These are phyloP conservation scores for Alloteropsis angusta DNA, from an alignment of 202 grass and related monocot genomes.

Conservation along the genomic window DNA sequence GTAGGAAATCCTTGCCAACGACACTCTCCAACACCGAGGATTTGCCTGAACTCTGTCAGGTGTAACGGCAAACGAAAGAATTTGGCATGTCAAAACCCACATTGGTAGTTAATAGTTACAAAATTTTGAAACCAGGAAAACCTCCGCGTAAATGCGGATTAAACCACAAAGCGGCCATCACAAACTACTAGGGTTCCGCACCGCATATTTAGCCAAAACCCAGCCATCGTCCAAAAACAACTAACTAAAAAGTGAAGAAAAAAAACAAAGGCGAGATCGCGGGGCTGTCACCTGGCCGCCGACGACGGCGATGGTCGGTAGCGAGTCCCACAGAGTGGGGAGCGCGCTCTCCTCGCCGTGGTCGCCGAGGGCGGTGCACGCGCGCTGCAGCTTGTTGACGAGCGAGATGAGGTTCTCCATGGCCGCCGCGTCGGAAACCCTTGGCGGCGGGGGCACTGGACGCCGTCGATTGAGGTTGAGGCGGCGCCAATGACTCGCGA, in stretches of 20 bases:
- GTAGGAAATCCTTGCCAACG: constrained; percentile 95
- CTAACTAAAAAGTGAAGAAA: not conserved
- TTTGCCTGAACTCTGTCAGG: constrained; percentile 80
- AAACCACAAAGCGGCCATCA: not conserved
- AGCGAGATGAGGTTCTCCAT: constrained; percentile 81
- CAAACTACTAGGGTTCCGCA: not conserved
- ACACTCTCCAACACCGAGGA: constrained; percentile 88
- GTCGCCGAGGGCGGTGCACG: constrained; percentile 91
- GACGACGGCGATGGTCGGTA: constrained; percentile 90
- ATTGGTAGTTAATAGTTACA: not conserved
- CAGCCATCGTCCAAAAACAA: not conserved
- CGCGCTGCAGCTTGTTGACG: constrained; percentile 92
- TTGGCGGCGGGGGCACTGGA: not conserved
- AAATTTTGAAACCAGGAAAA: not conserved
- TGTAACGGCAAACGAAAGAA: not conserved
- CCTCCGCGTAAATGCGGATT: not conserved
- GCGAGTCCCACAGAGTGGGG: constrained; percentile 96
- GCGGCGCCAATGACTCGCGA: not conserved
- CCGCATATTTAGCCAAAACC: not conserved
- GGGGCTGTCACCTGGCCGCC: constrained; percentile 62
- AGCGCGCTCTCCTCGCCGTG: constrained; percentile 86
- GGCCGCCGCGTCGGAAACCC: constrained; percentile 6
- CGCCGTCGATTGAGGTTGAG: not conserved
- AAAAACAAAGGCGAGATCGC: not conserved
- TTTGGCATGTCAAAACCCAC: constrained; percentile 15